These are phyloP conservation scores for Bromus sterilis DNA, from an alignment of 176 grass and related monocot genomes.

Conservation along the genomic window DNA sequence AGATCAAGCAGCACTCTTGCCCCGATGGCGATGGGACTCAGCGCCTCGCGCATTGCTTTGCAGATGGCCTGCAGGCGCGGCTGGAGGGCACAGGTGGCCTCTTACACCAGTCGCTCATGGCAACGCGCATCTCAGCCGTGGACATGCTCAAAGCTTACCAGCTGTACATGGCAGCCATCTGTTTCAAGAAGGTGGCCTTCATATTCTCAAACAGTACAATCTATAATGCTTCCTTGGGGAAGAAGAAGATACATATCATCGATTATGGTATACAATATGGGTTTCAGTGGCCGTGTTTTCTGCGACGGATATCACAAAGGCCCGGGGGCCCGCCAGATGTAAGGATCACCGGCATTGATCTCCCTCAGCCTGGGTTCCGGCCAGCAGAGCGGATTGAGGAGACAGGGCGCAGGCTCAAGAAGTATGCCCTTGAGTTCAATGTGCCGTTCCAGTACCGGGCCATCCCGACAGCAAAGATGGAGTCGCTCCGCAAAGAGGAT, in stretches of 20 bases:
- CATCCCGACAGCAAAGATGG: slow-evolving; percentile 50
- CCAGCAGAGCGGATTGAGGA: slow-evolving; percentile 56
- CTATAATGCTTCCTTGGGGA: slow-evolving; percentile 29
- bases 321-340: slow-evolving; percentile 53
- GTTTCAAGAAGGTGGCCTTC: slow-evolving; percentile 63
- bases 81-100: slow-evolving; percentile 56
- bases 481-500: slow-evolving; percentile 42
- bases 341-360: slow-evolving; percentile 62
- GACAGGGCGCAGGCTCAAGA: slow-evolving; percentile 52
- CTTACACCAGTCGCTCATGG: slow-evolving; percentile 59
- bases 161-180: slow-evolving; percentile 80
- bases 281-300: slow-evolving; percentile 85
- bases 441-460: slow-evolving; percentile 54
- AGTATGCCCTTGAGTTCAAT: slow-evolving; percentile 44
- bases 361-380: slow-evolving; percentile 73
- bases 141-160: slow-evolving; percentile 60
- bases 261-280: slow-evolving; percentile 68
- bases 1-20: slow-evolving; percentile 56
- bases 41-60: slow-evolving; percentile 74
- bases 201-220: slow-evolving; percentile 52
- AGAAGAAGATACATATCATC: slow-evolving; percentile 64
- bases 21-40: slow-evolving; percentile 50
- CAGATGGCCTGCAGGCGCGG: slow-evolving; percentile 66
- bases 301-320: slow-evolving; percentile 27
- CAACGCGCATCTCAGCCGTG: slow-evolving; percentile 33